phyloP scores from a whole-genome alignment of 73 alveolate genomes.

The Paramecium octaurelia region DNA sequence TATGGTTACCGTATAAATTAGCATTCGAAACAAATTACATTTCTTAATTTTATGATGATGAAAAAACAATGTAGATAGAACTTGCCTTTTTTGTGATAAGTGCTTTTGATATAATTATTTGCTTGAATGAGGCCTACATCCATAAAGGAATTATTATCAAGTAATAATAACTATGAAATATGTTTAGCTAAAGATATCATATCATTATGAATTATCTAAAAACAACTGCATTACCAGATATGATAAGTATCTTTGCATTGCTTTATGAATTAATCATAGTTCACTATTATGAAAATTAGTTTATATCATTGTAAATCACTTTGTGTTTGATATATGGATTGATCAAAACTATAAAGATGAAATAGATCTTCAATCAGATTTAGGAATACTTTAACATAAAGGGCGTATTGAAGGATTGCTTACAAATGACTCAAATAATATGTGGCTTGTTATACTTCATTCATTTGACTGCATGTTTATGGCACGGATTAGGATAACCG shows the following conservation, averaged over 20 bases:
- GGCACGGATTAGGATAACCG: conserved; percentile 17
- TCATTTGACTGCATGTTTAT: neutral
- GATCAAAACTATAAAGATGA: neutral
- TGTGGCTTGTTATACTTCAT: neutral
- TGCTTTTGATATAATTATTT: neutral
- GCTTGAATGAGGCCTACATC: conserved; percentile 14
- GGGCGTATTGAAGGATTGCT: neutral
- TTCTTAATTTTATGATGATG: neutral
- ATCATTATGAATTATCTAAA: neutral
- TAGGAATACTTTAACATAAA: neutral
- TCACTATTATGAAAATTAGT: neutral
- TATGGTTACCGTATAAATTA: conserved; percentile 17
- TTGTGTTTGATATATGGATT: neutral
- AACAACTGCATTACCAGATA: neutral
- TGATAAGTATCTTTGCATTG: neutral
- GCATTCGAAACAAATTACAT: conserved; percentile 11
- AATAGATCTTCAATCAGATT: neutral
- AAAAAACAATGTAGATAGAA: neutral
- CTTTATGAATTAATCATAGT: conserved; percentile 6
- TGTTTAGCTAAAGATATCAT: conserved; percentile 2
- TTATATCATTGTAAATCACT: neutral
- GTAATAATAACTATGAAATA: neutral
- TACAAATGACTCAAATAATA: neutral
- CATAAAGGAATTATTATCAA: neutral
- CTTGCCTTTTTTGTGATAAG: neutral